Percentiles rank a stretch among this genome's conserved stretches.
These are phyloP conservation scores for Melaleuca alternifolia DNA, from an alignment of 345 rosid genomes.

Conservation along the genomic window DNA sequence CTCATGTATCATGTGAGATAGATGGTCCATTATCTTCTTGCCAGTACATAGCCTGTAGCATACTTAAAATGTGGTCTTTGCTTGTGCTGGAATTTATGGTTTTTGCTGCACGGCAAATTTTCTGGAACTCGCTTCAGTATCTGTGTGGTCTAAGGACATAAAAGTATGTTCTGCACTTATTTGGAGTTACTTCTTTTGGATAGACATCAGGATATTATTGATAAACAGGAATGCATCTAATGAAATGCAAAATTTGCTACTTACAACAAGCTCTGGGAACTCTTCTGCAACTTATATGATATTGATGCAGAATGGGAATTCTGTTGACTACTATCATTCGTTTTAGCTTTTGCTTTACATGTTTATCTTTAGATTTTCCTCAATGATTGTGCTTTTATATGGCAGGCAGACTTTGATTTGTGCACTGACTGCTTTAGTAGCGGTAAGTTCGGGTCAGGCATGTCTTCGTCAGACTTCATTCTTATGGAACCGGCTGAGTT, in stretches of 20 bases:
- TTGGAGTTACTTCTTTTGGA: neutral
- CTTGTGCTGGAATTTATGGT: neutral
- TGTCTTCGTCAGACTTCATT: conserved; percentile 93
- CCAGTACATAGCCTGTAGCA: neutral
- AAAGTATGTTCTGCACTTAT: neutral
- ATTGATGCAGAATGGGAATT: neutral
- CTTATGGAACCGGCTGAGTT: conserved; percentile 94
- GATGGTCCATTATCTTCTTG: neutral
- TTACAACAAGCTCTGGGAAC: neutral
- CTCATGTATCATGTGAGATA: neutral
- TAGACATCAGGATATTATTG: neutral
- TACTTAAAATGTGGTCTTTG: neutral
- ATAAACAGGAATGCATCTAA: neutral
- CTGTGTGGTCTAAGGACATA: neutral
- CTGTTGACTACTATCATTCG: neutral
- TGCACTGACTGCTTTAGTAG: conserved; percentile 86
- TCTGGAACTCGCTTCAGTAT: neutral
- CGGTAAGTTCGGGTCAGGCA: conserved; percentile 79
- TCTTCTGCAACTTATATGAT: neutral
- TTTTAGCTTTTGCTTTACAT: neutral
- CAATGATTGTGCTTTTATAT: conserved; percentile 19
- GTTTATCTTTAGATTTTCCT: neutral
- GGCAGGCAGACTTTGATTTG: conserved; percentile 99
- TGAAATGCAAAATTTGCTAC: neutral
- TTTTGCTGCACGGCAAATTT: neutral